Evolutionary conservation across 2,329 filamentous ascomycete species (phyloP).

Genomic region (Diaporthe nobilis): DNA sequence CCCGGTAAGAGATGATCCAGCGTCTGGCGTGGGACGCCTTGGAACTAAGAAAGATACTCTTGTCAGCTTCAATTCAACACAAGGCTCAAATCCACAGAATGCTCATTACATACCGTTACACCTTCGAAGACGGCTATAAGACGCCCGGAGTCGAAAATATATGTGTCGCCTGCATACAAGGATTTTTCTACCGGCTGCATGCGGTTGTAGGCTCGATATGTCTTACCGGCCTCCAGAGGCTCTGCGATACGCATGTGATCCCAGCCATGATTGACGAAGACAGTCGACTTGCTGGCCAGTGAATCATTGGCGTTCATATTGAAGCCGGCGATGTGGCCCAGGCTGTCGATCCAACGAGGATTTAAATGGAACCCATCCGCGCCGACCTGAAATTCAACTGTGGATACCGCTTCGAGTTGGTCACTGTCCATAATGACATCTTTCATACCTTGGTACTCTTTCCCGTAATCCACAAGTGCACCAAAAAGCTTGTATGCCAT

Average conservation of each 20-base stretch:
- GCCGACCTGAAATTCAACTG: conserved; percentile 3
- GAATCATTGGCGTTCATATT: conserved; percentile 32
- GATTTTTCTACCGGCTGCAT: not conserved
- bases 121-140: conserved; percentile 20
- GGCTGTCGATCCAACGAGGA: conserved; percentile 14
- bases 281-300: not conserved
- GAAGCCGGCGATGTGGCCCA: conserved; percentile 32
- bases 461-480: conserved; percentile 10
- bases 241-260: not conserved
- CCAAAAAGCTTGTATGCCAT: conserved; percentile 30
- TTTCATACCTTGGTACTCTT: conserved; percentile 19
- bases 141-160: not conserved
- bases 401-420: conserved; percentile 6
- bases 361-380: not conserved
- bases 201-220: conserved; percentile 19
- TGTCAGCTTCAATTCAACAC: not conserved
- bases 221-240: not conserved
- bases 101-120: conserved; percentile 6
- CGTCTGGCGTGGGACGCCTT: not conserved
- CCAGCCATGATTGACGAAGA: conserved; percentile 34
- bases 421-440: conserved; percentile 26
- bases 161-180: conserved; percentile 24
- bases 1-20: conserved; percentile 14
- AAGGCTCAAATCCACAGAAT: not conserved
- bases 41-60: not conserved